Conservation (phyloP, 805 yeast genomes). For the Ogataea pignaliae region DNA sequence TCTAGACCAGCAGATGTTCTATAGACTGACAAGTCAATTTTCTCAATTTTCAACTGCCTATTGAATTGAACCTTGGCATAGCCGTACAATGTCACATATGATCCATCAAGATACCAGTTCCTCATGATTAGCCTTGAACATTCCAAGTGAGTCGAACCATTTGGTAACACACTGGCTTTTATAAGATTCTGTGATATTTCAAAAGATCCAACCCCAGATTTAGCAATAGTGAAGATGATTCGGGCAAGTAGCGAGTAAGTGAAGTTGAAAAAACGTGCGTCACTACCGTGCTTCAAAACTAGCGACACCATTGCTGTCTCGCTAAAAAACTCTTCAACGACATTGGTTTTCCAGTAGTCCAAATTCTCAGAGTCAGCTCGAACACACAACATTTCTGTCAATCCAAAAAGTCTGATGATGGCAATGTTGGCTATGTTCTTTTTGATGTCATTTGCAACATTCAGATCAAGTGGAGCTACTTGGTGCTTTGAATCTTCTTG, state of each 20-base stretch:
- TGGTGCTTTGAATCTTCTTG: neutral
- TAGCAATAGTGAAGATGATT: constrained; percentile 48
- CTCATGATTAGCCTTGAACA: constrained; percentile 45
- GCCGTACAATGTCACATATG: constrained; percentile 59
- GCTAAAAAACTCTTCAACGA: constrained; percentile 47
- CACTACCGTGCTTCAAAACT: constrained; percentile 41
- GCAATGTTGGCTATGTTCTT: constrained; percentile 43
- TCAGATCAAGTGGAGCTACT: constrained; percentile 8
- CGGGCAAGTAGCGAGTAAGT: constrained; percentile 62
- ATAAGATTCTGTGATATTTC: constrained; percentile 47
- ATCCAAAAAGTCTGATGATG: constrained; percentile 44
- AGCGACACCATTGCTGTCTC: constrained; percentile 47
- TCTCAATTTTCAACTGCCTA: constrained; percentile 61
- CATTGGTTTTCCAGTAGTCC: constrained; percentile 44
- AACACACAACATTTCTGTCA: constrained; percentile 40
- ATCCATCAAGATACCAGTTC: constrained; percentile 64
- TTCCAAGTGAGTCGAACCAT: constrained; percentile 51
- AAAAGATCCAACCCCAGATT: constrained; percentile 46
- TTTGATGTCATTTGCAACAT: constrained; percentile 22
- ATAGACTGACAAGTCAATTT: constrained; percentile 57
- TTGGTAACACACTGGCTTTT: constrained; percentile 48
- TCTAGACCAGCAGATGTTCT: constrained; percentile 41
- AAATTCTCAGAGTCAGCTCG: constrained; percentile 40
- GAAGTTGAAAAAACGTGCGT: constrained; percentile 57
- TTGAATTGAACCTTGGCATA: constrained; percentile 59